Conservation (phyloP, 106 monocot genomes). For the Narthecium ossifragum region DNA sequence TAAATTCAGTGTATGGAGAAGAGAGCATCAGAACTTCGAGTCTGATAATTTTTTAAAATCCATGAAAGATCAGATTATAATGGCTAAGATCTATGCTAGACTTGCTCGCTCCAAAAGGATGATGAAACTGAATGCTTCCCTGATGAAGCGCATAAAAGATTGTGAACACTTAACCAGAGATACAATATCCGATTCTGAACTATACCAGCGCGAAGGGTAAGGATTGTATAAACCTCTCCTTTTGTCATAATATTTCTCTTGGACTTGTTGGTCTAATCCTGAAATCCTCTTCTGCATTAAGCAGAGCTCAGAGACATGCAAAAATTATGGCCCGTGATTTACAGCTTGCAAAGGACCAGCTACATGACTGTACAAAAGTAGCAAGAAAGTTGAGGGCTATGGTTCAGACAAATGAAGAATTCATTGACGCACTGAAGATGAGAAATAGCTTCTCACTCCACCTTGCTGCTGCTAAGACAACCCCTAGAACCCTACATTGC, state of each 20-base stretch:
- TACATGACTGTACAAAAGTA: slow-evolving; percentile 26
- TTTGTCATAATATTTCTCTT: too few relatives aligned
- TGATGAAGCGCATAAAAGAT: slow-evolving; percentile 25
- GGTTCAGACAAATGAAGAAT: slow-evolving; percentile 33
- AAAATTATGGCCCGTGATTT: slow-evolving; percentile 35
- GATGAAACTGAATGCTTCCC: slow-evolving; percentile 13
- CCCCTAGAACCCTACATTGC: slow-evolving; percentile 44
- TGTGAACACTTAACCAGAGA: slow-evolving; percentile 15
- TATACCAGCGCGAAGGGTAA: slow-evolving; percentile 33
- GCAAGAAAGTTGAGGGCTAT: slow-evolving; percentile 44
- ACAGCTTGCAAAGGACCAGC: slow-evolving; percentile 18
- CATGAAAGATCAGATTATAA: slow-evolving; percentile 59
- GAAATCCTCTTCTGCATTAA: not conserved
- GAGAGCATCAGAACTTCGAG: slow-evolving; percentile 21
- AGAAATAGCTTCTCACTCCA: slow-evolving; percentile 35
- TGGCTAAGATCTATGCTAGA: slow-evolving; percentile 49
- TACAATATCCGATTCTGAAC: slow-evolving; percentile 36
- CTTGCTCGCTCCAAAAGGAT: slow-evolving; percentile 29
- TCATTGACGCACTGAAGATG: slow-evolving; percentile 21
- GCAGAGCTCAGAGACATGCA: slow-evolving; percentile 30
- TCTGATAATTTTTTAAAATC: slow-evolving; percentile 29
- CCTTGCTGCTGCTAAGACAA: slow-evolving; percentile 42
- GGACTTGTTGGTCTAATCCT: too few relatives aligned
- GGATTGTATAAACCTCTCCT: not conserved
- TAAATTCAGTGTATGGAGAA: slow-evolving; percentile 38